Base-by-base conservation (phyloP, 768 basidiomycete genomes). In the Cyclocybe aegerita region DNA sequence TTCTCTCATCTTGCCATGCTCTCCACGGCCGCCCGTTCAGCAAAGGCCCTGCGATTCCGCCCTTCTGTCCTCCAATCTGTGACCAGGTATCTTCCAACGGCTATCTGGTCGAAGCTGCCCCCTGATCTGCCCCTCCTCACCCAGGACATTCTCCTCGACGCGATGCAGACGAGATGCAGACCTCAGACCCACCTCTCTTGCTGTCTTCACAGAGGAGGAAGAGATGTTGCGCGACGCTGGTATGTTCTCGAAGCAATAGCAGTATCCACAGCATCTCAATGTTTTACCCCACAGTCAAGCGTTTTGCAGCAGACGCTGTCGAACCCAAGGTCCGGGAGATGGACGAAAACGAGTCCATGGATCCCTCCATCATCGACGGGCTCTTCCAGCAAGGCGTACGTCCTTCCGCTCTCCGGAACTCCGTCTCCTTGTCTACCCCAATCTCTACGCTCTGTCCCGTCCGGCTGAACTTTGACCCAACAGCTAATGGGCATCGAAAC, bases 401-500 rank as follows among this genome's bases (percentile, higher is more conserved):
- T 70, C 3, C 35, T 34, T 37, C 32, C 34, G 39, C 37, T 12
- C 37, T 12, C 41, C 47, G 43, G 42, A 49, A 36, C 48, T 49
- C 31, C 32, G 5, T 23, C 11, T n/a, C 8, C 31, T 38, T 9
- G 33, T 29, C 44, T 31, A 32, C n/a, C 7, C 7, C 39, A 9
- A 31, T 32, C 31, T 33, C 14, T 51, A 49, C 32, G 14, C 39
- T 49, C 42, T 12, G 12, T 48, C 38, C 16, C 34, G 32, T 46
- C 12, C 54, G 32, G 35, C 43, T 39, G 30, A 29, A 34, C 14
- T 45, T 12, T 41, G 7, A 9, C 47, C 50, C 33, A 40, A 11
- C 48, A 97, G 93, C 81, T 98, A 41, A 99, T 99, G 97, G 96
- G 92, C 34, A 96, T 99, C 50, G 97, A 98, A 71, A 98, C 93